Evolutionary conservation across 192 early-diverging fungal genomes (phyloP).

Genomic region (Coemansia sp.): DNA sequence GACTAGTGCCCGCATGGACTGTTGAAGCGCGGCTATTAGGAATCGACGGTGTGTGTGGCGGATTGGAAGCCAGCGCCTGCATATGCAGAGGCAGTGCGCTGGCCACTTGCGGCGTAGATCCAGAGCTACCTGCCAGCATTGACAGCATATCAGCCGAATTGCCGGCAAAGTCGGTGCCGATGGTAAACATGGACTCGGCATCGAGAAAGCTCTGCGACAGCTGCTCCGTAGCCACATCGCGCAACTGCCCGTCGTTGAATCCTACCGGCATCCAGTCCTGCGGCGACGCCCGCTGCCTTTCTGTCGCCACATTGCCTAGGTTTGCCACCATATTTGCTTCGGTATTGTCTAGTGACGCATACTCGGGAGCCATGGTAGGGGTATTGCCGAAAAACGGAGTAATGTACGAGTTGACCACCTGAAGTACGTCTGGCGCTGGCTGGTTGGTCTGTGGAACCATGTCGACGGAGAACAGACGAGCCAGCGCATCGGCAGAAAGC

Average conservation of each 20-base stretch:
- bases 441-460: conserved; percentile 37
- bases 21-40: neutral
- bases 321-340: conserved; percentile 46
- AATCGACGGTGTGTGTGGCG: neutral
- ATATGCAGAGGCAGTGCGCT: conserved; percentile 3
- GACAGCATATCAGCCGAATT: neutral
- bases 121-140: conserved; percentile 8
- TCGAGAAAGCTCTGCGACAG: conserved; percentile 22
- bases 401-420: conserved; percentile 39
- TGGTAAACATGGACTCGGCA: conserved; percentile 27
- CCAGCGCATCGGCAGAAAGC: conserved; percentile 36
- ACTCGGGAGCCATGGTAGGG: conserved; percentile 17
- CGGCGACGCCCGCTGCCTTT: conserved; percentile 5
- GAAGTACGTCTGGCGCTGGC: conserved; percentile 28
- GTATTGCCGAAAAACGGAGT: conserved; percentile 23
- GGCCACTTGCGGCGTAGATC: conserved; percentile 1
- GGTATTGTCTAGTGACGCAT: conserved; percentile 22
- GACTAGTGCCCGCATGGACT: too few relatives aligned
- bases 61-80: neutral
- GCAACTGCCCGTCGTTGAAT: conserved; percentile 14
- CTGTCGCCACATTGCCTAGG: conserved; percentile 27
- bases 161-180: conserved; percentile 6
- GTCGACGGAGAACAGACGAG: conserved; percentile 42
- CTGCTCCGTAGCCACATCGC: neutral
- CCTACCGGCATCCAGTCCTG: conserved; percentile 33